phyloP scores from a whole-genome alignment of 2,329 filamentous ascomycete genomes.

The Lecanicillium sp. region DNA sequence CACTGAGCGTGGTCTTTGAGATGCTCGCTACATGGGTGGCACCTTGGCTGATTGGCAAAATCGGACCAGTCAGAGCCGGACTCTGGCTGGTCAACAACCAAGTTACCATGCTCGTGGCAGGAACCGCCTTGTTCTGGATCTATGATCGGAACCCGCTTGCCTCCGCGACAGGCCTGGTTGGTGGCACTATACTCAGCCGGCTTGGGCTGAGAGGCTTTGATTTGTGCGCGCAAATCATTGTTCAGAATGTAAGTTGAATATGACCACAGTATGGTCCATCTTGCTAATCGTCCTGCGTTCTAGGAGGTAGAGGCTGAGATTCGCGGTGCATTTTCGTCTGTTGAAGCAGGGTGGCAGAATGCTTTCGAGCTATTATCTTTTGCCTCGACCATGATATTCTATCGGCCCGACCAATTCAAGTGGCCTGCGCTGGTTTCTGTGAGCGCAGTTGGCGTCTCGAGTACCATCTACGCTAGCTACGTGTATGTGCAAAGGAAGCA shows the following conservation, averaged over 20 bases:
- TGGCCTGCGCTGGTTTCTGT: constrained; percentile 55
- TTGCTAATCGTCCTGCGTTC: too few species aligned
- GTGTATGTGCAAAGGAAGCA: constrained; percentile 23
- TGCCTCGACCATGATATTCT: constrained; percentile 56
- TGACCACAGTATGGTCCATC: neutral
- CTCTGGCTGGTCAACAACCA: constrained; percentile 68
- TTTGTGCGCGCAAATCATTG: constrained; percentile 49
- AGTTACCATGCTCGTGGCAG: constrained; percentile 43
- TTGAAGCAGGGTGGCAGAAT: constrained; percentile 62
- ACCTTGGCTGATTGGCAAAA: constrained; percentile 44
- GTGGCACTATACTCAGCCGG: constrained; percentile 46
- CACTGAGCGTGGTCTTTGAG: constrained; percentile 46
- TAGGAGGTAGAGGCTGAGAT: constrained; percentile 46
- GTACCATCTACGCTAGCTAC: constrained; percentile 21
- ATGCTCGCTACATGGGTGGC: constrained; percentile 53
- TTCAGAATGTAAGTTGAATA: constrained; percentile 45
- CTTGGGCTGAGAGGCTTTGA: constrained; percentile 57
- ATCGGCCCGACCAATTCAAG: constrained; percentile 54
- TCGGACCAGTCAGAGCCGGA: constrained; percentile 56
- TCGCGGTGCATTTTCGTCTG: constrained; percentile 61
- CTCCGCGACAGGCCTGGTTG: constrained; percentile 40
- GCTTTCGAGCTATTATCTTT: constrained; percentile 63
- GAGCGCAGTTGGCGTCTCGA: constrained; percentile 33
- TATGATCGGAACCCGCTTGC: constrained; percentile 19
- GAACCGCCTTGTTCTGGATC: constrained; percentile 33